Base-by-base conservation (phyloP, 1,284 basidiomycete species). In the Microstroma glucosiphilum region DNA sequence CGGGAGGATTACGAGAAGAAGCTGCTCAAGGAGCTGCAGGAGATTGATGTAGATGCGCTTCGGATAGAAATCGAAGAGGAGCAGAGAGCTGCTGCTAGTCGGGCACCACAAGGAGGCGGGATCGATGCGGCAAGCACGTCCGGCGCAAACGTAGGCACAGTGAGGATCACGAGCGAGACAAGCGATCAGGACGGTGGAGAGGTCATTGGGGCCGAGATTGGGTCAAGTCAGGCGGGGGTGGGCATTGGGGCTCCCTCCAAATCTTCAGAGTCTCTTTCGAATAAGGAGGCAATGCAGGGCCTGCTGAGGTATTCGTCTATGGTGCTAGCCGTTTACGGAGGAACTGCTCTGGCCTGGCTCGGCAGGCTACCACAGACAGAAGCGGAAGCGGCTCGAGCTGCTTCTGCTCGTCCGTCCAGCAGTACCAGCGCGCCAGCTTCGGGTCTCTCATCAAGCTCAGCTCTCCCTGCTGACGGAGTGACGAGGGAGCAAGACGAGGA, bases 281-380 rank as follows among this genome's bases (percentile, higher is more conserved):
- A 69, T 46, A 61, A 60, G 1, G 67, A 73, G 53, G 72, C 72
- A 1, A 57, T 75, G 9, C 66, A 64, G 19, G 67, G 69, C 17
- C 56, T 75, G 41, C 68, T 67, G 37, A 63, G 69, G 19, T 73
- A 76, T 60, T 71, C 72, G 0, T 69, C 69, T 56, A 65, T 76
- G 43, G 72, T 76, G 12, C 61, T 76, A 3, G 73, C 70, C 42
- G 69, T 73, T 6, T 76, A 76, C 46, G 73, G 73, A 3, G 73
- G 73, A 6, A 58, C 71, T 37, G 72, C 71, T 0, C 60, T 74
- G 13, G 68, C 69, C 40, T 74, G 71, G 70, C 58, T 74, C n/a
- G 69, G 72, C 48, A 63, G 60, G 1, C 63, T 74, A 57, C 72
- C 72, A 7, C 12, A 59, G n/a, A 46, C 23, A 12, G 37, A 60